Conservation (phyloP, 805 yeast species). For the Schizosaccharomyces osmophilus region DNA sequence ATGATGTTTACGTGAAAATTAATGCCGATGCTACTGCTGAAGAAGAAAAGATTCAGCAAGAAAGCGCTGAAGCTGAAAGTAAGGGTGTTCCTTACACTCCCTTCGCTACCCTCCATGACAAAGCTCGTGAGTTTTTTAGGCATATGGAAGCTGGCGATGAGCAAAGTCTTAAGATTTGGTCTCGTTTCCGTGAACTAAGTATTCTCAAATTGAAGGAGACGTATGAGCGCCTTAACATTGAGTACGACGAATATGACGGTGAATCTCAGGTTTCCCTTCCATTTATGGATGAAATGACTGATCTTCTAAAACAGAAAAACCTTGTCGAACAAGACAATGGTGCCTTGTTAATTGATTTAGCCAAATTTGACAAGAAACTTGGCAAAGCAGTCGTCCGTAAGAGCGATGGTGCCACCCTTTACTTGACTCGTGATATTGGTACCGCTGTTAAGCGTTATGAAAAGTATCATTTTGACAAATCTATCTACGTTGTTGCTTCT, state of each 20-base stretch:
- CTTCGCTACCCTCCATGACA: constrained; percentile 32
- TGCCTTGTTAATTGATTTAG: constrained; percentile 67
- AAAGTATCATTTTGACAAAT: constrained; percentile 67
- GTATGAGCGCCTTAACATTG: constrained; percentile 74
- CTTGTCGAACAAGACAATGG: constrained; percentile 73
- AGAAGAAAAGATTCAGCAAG: constrained; percentile 3
- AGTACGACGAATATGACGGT: constrained; percentile 75
- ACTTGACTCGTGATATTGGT: constrained; percentile 88
- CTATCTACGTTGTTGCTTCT: constrained; percentile 84
- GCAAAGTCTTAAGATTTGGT: constrained; percentile 56
- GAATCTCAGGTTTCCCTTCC: constrained; percentile 78
- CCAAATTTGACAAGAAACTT: constrained; percentile 63
- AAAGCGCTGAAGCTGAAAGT: constrained; percentile 4
- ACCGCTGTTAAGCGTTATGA: constrained; percentile 82
- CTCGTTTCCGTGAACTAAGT: constrained; percentile 68
- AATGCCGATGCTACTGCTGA: constrained; percentile 52
- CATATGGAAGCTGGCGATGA: constrained; percentile 85
- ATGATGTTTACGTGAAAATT: constrained; percentile 73
- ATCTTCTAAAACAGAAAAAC: constrained; percentile 37
- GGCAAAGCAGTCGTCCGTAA: constrained; percentile 85
- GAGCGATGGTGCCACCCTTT: constrained; percentile 83
- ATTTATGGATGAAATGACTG: constrained; percentile 39
- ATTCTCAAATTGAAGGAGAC: constrained; percentile 68
- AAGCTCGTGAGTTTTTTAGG: constrained; percentile 70
- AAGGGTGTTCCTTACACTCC: constrained; percentile 5